Conservation (phyloP, 768 basidiomycete genomes). For the Russula emetica region DNA sequence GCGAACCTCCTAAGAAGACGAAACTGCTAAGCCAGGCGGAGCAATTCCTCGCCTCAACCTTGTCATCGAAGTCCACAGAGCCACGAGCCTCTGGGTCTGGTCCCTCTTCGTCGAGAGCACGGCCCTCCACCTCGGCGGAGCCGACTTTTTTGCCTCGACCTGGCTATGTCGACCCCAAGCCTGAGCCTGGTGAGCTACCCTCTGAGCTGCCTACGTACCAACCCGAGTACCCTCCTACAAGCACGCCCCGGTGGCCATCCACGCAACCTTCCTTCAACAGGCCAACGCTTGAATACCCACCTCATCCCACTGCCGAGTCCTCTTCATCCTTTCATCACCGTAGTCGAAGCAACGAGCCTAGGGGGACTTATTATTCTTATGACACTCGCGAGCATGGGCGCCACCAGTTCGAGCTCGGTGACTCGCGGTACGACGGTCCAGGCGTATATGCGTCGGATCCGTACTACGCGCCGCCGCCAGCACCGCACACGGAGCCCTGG, state of each 20-base stretch:
- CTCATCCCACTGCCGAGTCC: background rate
- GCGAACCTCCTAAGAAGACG: background rate
- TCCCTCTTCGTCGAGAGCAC: background rate
- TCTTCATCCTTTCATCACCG: background rate
- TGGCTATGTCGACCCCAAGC: conserved; percentile 27
- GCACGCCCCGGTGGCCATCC: background rate
- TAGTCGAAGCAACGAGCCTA: background rate
- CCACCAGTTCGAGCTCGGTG: conserved; percentile 23
- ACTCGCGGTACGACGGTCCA: conserved; percentile 13
- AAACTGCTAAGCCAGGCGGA: conserved; percentile 15
- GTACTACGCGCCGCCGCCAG: conserved; percentile 19
- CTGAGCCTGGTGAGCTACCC: conserved; percentile 17
- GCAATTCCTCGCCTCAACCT: conserved; percentile 8
- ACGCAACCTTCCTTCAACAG: background rate
- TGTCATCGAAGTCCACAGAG: background rate
- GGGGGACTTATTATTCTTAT: background rate
- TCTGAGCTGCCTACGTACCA: conserved; percentile 1
- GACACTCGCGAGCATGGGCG: conserved; percentile 11
- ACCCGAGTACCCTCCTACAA: background rate
- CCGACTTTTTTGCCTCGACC: conserved; percentile 16
- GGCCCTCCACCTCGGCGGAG: background rate
- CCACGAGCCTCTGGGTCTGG: background rate
- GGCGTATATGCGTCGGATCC: conserved; percentile 17
- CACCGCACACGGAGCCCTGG: conserved; percentile 19
- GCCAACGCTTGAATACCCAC: background rate